phyloP scores from a whole-genome alignment of 331 rosid genomes.

The Saraca asoca region DNA sequence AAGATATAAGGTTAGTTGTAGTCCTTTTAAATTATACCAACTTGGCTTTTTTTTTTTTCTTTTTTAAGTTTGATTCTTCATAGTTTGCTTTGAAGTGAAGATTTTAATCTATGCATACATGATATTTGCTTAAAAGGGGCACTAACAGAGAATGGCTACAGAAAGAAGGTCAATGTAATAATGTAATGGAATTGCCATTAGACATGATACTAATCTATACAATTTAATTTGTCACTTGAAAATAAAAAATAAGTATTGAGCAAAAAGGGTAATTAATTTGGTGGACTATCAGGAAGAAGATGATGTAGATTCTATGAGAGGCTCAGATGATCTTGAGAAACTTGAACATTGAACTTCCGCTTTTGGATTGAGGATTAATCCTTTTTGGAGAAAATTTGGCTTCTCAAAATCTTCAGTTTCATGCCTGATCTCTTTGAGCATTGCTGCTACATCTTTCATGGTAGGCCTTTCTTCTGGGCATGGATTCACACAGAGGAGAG shows the following conservation, averaged over 20 bases:
- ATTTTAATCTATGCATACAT: not conserved
- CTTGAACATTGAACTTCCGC: constrained; percentile 79
- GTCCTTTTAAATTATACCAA: too few species aligned
- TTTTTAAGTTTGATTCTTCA: not conserved
- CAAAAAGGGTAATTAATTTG: constrained; percentile 35
- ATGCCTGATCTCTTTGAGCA: constrained; percentile 84
- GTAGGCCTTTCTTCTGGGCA: constrained; percentile 83
- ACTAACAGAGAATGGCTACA: constrained; percentile 17
- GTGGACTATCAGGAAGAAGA: constrained; percentile 53
- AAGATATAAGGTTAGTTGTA: too few species aligned
- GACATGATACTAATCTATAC: constrained; percentile 48
- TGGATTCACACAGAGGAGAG: constrained; percentile 80
- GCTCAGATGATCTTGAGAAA: constrained; percentile 90
- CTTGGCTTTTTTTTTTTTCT: too few species aligned
- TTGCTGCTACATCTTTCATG: constrained; percentile 87
- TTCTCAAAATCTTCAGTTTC: constrained; percentile 68
- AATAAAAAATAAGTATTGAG: constrained; percentile 14
- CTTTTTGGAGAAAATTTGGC: constrained; percentile 54
- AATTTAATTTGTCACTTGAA: constrained; percentile 42
- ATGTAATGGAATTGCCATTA: constrained; percentile 43
- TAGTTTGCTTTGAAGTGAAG: not conserved
- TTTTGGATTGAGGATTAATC: constrained; percentile 53
- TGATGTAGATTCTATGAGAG: constrained; percentile 66
- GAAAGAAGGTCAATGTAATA: constrained; percentile 31
- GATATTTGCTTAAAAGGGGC: not conserved